phyloP scores from a whole-genome alignment of 2,329 filamentous ascomycete genomes.

The Fusarium devonianum region DNA sequence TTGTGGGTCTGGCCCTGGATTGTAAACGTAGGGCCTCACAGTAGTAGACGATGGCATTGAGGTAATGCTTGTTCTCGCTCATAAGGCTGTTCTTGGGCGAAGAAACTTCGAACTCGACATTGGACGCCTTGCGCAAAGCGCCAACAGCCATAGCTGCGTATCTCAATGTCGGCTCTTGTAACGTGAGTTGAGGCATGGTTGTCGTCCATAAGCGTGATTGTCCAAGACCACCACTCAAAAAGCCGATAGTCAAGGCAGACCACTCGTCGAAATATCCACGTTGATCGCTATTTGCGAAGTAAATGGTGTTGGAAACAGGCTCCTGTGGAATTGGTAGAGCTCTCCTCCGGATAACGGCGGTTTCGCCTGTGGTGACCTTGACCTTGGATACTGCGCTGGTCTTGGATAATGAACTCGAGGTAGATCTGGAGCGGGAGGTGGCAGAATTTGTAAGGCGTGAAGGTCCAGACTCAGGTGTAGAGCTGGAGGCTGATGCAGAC shows the following conservation, averaged over 20 bases:
- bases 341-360: slow-evolving; percentile 43
- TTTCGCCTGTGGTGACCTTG: slow-evolving; percentile 25
- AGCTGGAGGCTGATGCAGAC: slow-evolving; percentile 2
- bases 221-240: slow-evolving; percentile 47
- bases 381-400: slow-evolving; percentile 20
- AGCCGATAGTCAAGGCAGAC: slow-evolving; percentile 46
- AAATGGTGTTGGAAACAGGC: slow-evolving; percentile 45
- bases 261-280: slow-evolving; percentile 50
- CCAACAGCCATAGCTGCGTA: slow-evolving; percentile 53
- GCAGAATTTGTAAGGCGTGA: slow-evolving; percentile 5
- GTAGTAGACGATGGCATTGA: slow-evolving; percentile 51
- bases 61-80: slow-evolving; percentile 47
- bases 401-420: slow-evolving; percentile 8
- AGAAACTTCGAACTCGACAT: slow-evolving; percentile 31
- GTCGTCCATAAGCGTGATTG: slow-evolving; percentile 49
- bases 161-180: slow-evolving; percentile 48
- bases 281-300: slow-evolving; percentile 47
- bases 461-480: slow-evolving; percentile 11
- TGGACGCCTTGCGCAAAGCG: slow-evolving; percentile 48
- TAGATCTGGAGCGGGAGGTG: slow-evolving; percentile 12
- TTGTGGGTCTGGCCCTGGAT: slow-evolving; percentile 46
- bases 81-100: slow-evolving; percentile 30
- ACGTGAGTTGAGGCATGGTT: slow-evolving; percentile 51
- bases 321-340: slow-evolving; percentile 44
- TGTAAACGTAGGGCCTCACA: slow-evolving; percentile 52